Evolutionary conservation across 2,329 filamentous ascomycete genomes (phyloP), one percentile per base, ranked within the genome.

Genomic region (Diaporthe aspalathi): DNA sequence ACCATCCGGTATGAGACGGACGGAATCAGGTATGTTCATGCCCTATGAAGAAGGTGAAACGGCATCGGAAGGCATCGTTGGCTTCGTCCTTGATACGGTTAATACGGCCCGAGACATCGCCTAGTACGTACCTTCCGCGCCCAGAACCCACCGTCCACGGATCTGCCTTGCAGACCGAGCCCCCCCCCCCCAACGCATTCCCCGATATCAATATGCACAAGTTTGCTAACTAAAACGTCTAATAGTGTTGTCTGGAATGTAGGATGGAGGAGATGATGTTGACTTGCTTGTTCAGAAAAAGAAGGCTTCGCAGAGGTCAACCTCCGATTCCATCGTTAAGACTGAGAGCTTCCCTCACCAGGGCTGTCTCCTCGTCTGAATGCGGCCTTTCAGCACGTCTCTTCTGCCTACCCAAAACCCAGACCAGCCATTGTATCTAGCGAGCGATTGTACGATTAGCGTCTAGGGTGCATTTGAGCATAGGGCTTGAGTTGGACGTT

Each of bases 11-110:
- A 91, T 97, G 85, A 90, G 92, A 73, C 88, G 94, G 75, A 97
- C 94, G 24, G 86, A 90, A 65, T 96, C 94, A 49, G 94, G 94
- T 75, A 97, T 97, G 93, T 92, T 97, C 77, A 95, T 97, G 92
- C 93, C 94, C 9, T 92, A 91, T 76, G 93, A 94, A 76, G 92
- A 94, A 76, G 90, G 90, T 72, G 93, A 94, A 74, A 84, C 81
- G 79, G 86, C 86, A 73, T 89, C 84, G 77, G 85, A 87, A 66
- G 92, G 92, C 57, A 86, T 97, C 69, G 88, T 97, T 78, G 92
- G 93, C 73, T 90, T 91, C 76, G 91, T 97, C 63, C 90, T 95
- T 79, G 93, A 97, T 82, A 95, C 93, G 77, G 89, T 92, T 81
- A 92, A 92, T 81, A 92, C 90, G 65, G 90, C 90, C 75, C 88